Evolutionary conservation across 257 asterid genomes (phyloP).

Genomic region (Solanum habrochaites): DNA sequence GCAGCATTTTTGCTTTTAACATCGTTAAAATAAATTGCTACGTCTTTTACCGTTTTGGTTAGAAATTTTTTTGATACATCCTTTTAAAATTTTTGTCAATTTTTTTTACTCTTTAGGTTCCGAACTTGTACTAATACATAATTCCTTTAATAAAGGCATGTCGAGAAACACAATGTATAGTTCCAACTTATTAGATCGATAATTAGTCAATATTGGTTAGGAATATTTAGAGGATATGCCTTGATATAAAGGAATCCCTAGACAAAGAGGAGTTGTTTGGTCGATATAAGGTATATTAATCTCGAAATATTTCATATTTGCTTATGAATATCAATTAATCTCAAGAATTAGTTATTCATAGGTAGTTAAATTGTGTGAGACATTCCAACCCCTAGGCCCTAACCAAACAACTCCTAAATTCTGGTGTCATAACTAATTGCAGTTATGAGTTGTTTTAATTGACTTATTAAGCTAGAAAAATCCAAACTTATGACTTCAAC

Average conservation of each 20-base stretch:
- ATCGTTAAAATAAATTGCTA: no score
- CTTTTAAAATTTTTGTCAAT: no score
- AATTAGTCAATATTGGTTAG: not conserved
- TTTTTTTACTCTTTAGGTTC: no score
- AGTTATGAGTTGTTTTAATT: not conserved
- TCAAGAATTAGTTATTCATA: no score
- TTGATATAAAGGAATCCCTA: not conserved
- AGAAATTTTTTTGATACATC: no score
- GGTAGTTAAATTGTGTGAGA: not conserved
- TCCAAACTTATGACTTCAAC: not conserved
- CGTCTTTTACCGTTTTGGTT: rapidly evolving
- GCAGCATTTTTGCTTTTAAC: no score
- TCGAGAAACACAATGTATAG: not conserved
- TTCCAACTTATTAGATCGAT: not conserved
- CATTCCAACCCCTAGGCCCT: not conserved
- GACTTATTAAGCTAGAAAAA: not conserved
- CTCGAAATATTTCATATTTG: not conserved
- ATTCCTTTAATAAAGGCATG: not conserved
- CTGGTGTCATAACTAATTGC: not conserved
- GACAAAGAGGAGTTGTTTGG: not conserved
- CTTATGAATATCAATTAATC: not conserved
- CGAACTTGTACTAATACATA: no score
- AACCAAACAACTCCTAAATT: not conserved
- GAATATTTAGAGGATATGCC: not conserved
- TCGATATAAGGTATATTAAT: not conserved